These are phyloP conservation scores for Globisporangium perplexum DNA, from an alignment of 352 stramenopile species.

Conservation along the genomic window DNA sequence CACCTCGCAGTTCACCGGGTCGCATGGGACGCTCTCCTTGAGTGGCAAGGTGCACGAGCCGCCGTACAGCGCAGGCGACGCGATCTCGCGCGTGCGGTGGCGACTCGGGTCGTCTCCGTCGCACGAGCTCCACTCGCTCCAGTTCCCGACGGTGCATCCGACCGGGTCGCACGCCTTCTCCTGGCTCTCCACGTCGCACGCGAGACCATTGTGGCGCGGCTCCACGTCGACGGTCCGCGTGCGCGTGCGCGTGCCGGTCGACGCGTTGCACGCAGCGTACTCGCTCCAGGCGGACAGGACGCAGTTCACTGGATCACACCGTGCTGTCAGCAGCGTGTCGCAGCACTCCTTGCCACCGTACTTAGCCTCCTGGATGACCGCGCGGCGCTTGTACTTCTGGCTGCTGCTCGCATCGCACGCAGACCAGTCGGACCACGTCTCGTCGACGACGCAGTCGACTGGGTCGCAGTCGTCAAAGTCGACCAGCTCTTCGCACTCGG, in stretches of 20 bases:
- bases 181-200: slow-evolving; percentile 27
- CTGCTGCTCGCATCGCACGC: slow-evolving; percentile 30
- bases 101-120: slow-evolving; percentile 41
- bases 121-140: slow-evolving; percentile 44
- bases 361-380: slow-evolving; percentile 18
- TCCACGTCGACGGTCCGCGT: slow-evolving; percentile 23
- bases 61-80: slow-evolving; percentile 24
- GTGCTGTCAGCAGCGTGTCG: slow-evolving; percentile 22
- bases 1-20: slow-evolving; percentile 36
- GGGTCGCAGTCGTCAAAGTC: slow-evolving; percentile 21
- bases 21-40: slow-evolving; percentile 27
- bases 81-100: slow-evolving; percentile 27
- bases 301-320: slow-evolving; percentile 51
- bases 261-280: slow-evolving; percentile 33
- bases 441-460: slow-evolving; percentile 12
- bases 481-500: slow-evolving; percentile 19
- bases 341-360: slow-evolving; percentile 27
- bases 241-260: slow-evolving; percentile 29
- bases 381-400: slow-evolving; percentile 32
- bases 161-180: slow-evolving; percentile 43
- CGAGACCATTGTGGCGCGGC: slow-evolving; percentile 33
- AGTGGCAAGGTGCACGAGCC: slow-evolving; percentile 26
- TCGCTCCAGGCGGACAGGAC: slow-evolving; percentile 28
- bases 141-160: slow-evolving; percentile 30
- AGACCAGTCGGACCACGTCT: slow-evolving; percentile 32